Conservation (phyloP, 805 yeast species). For the Wickerhamiella galacta region DNA sequence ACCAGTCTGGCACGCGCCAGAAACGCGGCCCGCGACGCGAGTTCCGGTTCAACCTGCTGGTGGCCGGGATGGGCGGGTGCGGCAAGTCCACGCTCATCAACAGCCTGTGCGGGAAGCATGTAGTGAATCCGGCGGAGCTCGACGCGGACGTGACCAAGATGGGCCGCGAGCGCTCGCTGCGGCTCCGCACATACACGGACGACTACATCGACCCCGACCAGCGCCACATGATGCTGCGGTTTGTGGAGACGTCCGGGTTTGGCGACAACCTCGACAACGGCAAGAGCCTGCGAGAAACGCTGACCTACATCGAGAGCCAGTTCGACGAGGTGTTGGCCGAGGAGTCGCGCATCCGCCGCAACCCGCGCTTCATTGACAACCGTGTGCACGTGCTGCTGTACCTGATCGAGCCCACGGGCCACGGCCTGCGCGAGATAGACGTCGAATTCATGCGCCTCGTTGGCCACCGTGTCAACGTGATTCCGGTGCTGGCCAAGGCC, state of each 20-base stretch:
- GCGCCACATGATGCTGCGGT: constrained; percentile 27
- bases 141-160: constrained; percentile 16
- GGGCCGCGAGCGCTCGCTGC: constrained; percentile 16
- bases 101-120: constrained; percentile 70
- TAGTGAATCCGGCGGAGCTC: constrained; percentile 28
- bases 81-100: constrained; percentile 90
- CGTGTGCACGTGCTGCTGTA: constrained; percentile 67
- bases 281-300: constrained; percentile 31
- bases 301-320: constrained; percentile 48
- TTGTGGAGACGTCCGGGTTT: constrained; percentile 60
- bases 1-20: constrained; percentile 31
- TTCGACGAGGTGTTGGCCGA: constrained; percentile 58
- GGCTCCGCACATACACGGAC: constrained; percentile 15
- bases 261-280: constrained; percentile 62
- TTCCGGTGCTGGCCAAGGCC: constrained; percentile 74
- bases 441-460: constrained; percentile 62
- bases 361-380: constrained; percentile 53
- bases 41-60: constrained; percentile 71
- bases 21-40: constrained; percentile 70
- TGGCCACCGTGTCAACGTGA: constrained; percentile 64
- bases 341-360: constrained; percentile 57
- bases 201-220: constrained; percentile 14
- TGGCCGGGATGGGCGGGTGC: constrained; percentile 75
- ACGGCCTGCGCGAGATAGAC: constrained; percentile 49
- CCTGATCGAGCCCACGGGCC: constrained; percentile 48